A percentile compares a stretch with the other conserved stretches of the same genome.
Conservation (phyloP, 345 rosid genomes). For the Euphorbia tirucalli region DNA sequence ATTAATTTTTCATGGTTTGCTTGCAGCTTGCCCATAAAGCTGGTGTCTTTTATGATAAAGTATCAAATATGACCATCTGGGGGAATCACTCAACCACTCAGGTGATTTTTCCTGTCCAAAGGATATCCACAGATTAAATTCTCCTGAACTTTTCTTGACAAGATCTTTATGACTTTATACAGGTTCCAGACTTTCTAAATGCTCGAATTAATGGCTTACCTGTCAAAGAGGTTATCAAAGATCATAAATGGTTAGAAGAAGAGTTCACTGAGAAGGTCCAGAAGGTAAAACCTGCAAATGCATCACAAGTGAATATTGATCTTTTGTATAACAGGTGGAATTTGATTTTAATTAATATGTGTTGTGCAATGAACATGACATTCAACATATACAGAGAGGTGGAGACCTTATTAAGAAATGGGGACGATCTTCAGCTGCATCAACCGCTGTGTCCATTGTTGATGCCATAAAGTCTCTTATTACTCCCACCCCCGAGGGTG, state of each 20-base stretch:
- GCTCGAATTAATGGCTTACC: conserved; percentile 78
- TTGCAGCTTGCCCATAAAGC: conserved; percentile 94
- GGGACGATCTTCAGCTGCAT: conserved; percentile 99
- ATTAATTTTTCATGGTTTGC: conserved; percentile 9
- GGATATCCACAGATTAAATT: background rate
- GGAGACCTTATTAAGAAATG: conserved; percentile 89
- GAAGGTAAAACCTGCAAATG: conserved; percentile 44
- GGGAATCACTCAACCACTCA: conserved; percentile 99
- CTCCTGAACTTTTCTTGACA: background rate
- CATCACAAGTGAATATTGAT: background rate
- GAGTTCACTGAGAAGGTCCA: conserved; percentile 93
- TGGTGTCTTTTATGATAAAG: conserved; percentile 92
- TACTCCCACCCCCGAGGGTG: conserved; percentile 92
- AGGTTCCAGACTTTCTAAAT: conserved; percentile 98
- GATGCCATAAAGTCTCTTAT: conserved; percentile 89
- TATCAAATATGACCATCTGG: conserved; percentile 95
- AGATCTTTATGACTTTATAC: conserved; percentile 16
- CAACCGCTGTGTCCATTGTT: conserved; percentile 86
- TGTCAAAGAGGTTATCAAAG: conserved; percentile 88
- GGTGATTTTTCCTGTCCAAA: conserved; percentile 39
- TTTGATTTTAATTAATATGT: background rate
- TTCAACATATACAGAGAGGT: conserved; percentile 68
- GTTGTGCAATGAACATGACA: background rate
- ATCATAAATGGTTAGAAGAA: conserved; percentile 90
- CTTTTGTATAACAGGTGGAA: background rate